Evolutionary conservation across 768 basidiomycete species (phyloP).

Genomic region (Boletales sp.): DNA sequence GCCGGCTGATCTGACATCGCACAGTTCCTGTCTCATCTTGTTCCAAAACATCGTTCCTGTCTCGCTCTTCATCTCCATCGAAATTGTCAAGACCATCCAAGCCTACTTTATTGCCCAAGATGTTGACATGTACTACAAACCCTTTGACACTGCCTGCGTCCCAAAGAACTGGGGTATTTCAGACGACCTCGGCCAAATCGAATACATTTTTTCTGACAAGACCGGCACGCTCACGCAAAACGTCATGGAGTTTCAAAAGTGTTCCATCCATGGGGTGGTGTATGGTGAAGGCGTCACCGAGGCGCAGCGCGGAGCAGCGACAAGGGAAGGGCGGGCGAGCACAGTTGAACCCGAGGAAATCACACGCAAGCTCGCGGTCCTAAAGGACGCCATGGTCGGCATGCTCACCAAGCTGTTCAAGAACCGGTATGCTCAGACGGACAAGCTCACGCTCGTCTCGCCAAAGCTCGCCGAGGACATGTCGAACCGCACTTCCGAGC

Average conservation of each 20-base stretch:
- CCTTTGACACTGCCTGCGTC: conserved; percentile 82
- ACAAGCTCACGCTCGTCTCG: conserved; percentile 84
- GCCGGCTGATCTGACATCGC: conserved; percentile 1
- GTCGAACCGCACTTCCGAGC: conserved; percentile 52
- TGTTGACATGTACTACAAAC: conserved; percentile 91
- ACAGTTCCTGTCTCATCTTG: conserved; percentile 86
- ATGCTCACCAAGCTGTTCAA: conserved; percentile 78
- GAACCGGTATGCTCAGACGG: conserved; percentile 79
- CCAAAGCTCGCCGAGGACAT: conserved; percentile 82
- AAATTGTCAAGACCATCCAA: conserved; percentile 97
- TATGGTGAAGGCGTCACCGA: conserved; percentile 97
- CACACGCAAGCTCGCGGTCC: conserved; percentile 52
- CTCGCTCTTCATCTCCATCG: conserved; percentile 94
- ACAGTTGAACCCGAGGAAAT: conserved; percentile 69
- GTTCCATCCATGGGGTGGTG: conserved; percentile 75
- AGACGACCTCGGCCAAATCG: conserved; percentile 97
- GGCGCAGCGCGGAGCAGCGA: conserved; percentile 89
- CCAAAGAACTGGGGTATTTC: conserved; percentile 99
- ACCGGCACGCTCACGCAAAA: conserved; percentile 98
- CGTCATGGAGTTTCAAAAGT: conserved; percentile 98
- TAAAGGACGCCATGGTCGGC: conserved; percentile 75
- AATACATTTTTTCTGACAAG: conserved; percentile 93
- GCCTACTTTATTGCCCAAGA: conserved; percentile 97
- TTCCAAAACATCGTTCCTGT: conserved; percentile 98
- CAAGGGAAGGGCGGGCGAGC: conserved; percentile 70